phyloP scores from a whole-genome alignment of 2,329 filamentous ascomycete species.

The Phaeoacremonium minimum region DNA sequence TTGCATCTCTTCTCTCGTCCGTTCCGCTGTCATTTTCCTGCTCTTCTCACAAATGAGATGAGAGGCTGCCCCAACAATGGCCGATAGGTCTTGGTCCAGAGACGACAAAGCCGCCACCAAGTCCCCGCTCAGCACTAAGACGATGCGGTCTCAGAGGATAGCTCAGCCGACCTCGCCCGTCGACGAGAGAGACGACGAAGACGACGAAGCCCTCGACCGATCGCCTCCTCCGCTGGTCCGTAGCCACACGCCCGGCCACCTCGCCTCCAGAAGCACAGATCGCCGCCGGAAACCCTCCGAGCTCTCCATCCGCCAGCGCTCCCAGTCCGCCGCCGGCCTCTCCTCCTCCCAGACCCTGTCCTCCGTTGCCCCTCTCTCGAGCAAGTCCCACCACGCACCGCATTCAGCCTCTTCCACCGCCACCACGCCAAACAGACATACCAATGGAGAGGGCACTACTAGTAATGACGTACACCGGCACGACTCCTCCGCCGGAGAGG shows the following conservation, averaged over 20 bases:
- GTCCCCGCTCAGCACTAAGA: constrained; percentile 36
- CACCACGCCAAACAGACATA: constrained; percentile 12
- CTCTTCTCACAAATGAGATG: constrained; percentile 14
- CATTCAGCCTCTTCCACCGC: constrained; percentile 5
- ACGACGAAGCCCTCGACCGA: constrained; percentile 26
- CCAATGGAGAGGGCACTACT: constrained; percentile 12
- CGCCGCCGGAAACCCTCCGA: constrained; percentile 47
- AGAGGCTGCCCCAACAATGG: constrained; percentile 30
- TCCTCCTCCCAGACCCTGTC: constrained; percentile 18
- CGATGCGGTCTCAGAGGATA: constrained; percentile 51
- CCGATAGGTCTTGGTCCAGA: constrained; percentile 29
- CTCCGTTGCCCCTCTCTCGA: constrained; percentile 8
- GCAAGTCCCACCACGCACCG: constrained; percentile 6
- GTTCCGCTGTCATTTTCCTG: no score
- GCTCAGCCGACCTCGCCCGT: constrained; percentile 26
- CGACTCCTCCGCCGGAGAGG: constrained; percentile 17
- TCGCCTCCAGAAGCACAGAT: constrained; percentile 53
- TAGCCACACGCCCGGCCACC: constrained; percentile 59
- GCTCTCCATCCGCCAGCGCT: constrained; percentile 48
- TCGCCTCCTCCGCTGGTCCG: constrained; percentile 36
- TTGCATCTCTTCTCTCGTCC: no score
- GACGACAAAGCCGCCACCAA: constrained; percentile 21
- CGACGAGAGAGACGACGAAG: constrained; percentile 22
- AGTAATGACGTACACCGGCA: constrained; percentile 9
- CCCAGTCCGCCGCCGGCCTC: constrained; percentile 39